Evolutionary conservation across 1,139 yeast genomes (phyloP).

Genomic region (Scheffersomyces stambukii): DNA sequence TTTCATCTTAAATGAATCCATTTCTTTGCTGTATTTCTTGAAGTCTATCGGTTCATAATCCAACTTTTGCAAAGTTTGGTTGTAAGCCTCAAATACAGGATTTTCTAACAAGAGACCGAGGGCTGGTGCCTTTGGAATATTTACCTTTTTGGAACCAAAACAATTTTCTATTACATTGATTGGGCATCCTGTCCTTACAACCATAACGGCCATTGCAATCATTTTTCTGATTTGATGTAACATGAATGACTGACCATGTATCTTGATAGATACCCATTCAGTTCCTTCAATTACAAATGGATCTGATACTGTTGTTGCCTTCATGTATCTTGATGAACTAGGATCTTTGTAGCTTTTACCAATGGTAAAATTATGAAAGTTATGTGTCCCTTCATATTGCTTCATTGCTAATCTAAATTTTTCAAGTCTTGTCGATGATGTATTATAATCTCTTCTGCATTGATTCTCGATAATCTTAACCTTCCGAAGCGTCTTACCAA

Average conservation of each 20-base stretch:
- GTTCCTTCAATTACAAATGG: slow-evolving; percentile 92
- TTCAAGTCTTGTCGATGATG: slow-evolving; percentile 56
- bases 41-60: slow-evolving; percentile 82
- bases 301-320: slow-evolving; percentile 71
- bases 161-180: slow-evolving; percentile 71
- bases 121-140: slow-evolving; percentile 97
- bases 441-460: slow-evolving; percentile 66
- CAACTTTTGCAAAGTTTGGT: slow-evolving; percentile 61
- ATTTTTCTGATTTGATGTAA: slow-evolving; percentile 95
- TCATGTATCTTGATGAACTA: slow-evolving; percentile 80
- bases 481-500: slow-evolving; percentile 46
- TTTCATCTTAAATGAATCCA: slow-evolving; percentile 83
- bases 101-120: slow-evolving; percentile 84
- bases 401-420: slow-evolving; percentile 65
- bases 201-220: slow-evolving; percentile 92
- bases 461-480: slow-evolving; percentile 65
- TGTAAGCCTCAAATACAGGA: slow-evolving; percentile 88
- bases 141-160: slow-evolving; percentile 67
- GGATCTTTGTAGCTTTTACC: slow-evolving; percentile 88
- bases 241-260: slow-evolving; percentile 98
- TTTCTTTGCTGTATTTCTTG: slow-evolving; percentile 59
- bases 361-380: slow-evolving; percentile 91
- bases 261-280: slow-evolving; percentile 94
- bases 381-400: slow-evolving; percentile 81
- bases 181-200: slow-evolving; percentile 85